Percentiles rank a stretch among this genome's conserved stretches.
Evolutionary conservation across 345 rosid species (phyloP).

Genomic region (Cardamine resedifolia): DNA sequence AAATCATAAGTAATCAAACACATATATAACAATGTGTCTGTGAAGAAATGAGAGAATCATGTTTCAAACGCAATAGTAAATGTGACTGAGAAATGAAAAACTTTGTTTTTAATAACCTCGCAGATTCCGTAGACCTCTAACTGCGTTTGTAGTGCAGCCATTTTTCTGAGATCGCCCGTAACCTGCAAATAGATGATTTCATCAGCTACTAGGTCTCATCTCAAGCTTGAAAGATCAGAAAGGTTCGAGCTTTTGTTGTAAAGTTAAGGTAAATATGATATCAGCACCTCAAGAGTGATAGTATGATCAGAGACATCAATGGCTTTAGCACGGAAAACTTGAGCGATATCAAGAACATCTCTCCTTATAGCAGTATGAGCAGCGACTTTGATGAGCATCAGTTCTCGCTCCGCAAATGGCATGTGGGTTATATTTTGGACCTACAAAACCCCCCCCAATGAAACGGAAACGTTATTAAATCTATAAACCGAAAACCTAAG

Average conservation of each 20-base stretch:
- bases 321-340: constrained; percentile 60
- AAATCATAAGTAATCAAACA: not conserved
- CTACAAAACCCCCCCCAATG: constrained; percentile 35
- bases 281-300: constrained; percentile 64
- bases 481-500: not conserved
- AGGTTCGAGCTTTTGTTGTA: not conserved
- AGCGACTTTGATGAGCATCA: constrained; percentile 71
- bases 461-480: constrained; percentile 16
- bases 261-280: constrained; percentile 11
- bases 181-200: constrained; percentile 42
- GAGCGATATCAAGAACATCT: constrained; percentile 72
- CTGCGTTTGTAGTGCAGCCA: constrained; percentile 61
- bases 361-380: constrained; percentile 61
- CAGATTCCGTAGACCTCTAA: constrained; percentile 68
- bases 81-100: not conserved
- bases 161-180: constrained; percentile 63
- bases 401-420: constrained; percentile 73
- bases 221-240: constrained; percentile 1
- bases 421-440: constrained; percentile 57
- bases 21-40: not conserved
- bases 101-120: constrained; percentile 47
- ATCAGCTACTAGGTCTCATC: constrained; percentile 20
- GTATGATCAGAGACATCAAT: constrained; percentile 77
- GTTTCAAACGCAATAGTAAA: not conserved
- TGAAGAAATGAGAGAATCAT: not conserved